Conservation (phyloP, 2,329 filamentous ascomycete species). For the Exophiala dermatitidis region DNA sequence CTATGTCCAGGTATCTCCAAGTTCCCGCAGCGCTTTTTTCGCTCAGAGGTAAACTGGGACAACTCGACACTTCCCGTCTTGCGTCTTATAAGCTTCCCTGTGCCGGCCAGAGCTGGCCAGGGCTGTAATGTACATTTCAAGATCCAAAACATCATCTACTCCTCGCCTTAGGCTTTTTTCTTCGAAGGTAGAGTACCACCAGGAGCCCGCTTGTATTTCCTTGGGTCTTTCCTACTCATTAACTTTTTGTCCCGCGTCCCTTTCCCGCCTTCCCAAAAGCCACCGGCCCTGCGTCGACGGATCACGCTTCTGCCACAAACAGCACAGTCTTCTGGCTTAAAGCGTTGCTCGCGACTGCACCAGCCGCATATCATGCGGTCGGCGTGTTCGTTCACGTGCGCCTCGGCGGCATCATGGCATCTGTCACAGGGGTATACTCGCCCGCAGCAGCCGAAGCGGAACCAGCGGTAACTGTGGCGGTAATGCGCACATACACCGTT, state of each 20-base stretch:
- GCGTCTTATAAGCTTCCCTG: too few relatives aligned
- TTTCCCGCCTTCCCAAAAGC: conserved; percentile 84
- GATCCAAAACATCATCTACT: background rate
- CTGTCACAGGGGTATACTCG: conserved; percentile 54
- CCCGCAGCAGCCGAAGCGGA: conserved; percentile 52
- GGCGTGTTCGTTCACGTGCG: conserved; percentile 73
- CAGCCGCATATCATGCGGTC: conserved; percentile 74
- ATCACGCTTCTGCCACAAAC: conserved; percentile 66
- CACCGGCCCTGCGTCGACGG: conserved; percentile 50
- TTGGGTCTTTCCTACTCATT: conserved; percentile 59
- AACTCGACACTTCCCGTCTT: too few relatives aligned
- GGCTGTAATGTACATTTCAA: too few relatives aligned
- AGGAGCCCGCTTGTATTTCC: conserved; percentile 21
- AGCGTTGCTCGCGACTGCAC: conserved; percentile 75
- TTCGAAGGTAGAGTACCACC: background rate
- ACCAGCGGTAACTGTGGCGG: conserved; percentile 50
- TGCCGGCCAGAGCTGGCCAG: too few relatives aligned
- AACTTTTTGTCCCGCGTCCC: conserved; percentile 63
- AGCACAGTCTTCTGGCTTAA: conserved; percentile 65
- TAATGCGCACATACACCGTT: conserved; percentile 51
- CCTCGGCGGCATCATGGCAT: conserved; percentile 66
- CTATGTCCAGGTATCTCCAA: too few relatives aligned
- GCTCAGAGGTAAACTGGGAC: too few relatives aligned
- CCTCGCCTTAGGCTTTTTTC: background rate
- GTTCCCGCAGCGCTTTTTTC: too few relatives aligned